Conservation (phyloP, 169 alveolate species). For the Plasmodium relictum region DNA sequence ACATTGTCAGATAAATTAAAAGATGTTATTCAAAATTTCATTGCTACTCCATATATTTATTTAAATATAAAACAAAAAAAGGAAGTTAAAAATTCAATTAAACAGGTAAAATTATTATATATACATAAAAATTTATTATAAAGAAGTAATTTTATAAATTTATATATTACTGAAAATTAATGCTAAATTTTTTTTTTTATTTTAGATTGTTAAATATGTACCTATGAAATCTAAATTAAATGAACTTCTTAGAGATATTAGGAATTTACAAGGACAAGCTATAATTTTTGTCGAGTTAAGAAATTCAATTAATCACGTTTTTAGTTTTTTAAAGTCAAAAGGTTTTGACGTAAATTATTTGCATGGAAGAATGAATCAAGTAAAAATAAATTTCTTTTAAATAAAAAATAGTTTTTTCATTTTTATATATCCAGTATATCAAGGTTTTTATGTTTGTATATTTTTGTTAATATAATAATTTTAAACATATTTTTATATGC, state of each 20-base stretch:
- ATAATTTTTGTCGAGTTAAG: slow-evolving; percentile 59
- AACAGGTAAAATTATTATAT: slow-evolving; percentile 26
- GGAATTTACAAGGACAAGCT: slow-evolving; percentile 50
- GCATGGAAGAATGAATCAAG: slow-evolving; percentile 67
- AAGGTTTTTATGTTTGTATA: too few species aligned
- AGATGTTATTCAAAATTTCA: slow-evolving; percentile 26
- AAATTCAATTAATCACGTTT: slow-evolving; percentile 34
- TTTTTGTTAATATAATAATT: too few species aligned
- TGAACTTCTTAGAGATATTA: slow-evolving; percentile 31
- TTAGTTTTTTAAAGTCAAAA: slow-evolving; percentile 29
- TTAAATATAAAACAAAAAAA: slow-evolving; percentile 38
- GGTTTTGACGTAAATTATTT: slow-evolving; percentile 43
- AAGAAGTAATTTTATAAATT: background rate
- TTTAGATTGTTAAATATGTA: slow-evolving; percentile 45
- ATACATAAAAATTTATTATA: background rate
- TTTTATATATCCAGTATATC: too few species aligned
- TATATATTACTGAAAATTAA: too few species aligned
- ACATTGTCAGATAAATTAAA: slow-evolving; percentile 40
- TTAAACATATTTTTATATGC: too few species aligned
- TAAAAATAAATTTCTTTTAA: background rate
- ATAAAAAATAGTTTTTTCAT: too few species aligned
- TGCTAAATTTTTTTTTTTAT: too few species aligned
- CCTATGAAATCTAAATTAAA: slow-evolving; percentile 37
- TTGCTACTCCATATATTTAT: slow-evolving; percentile 48
- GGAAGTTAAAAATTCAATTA: slow-evolving; percentile 45